Evolutionary conservation across 176 grass and related monocot genomes (phyloP), one percentile per base, ranked within the genome.

Genomic region (Miscanthus lutarioriparius): DNA sequence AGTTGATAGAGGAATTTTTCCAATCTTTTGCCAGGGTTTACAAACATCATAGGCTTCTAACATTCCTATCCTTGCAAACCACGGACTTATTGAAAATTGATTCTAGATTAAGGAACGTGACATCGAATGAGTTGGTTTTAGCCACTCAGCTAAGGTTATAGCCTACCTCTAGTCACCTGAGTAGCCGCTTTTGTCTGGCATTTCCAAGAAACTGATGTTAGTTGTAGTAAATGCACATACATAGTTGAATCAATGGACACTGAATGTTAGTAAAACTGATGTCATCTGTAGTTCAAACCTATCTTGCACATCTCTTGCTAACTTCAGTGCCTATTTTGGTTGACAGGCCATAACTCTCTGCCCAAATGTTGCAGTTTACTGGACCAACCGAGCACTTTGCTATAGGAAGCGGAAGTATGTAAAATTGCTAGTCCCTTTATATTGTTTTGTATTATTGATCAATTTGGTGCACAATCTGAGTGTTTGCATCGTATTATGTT

Each of bases 341-440:
- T 89, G 38, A 86, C 90, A 97, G 95, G 96, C 96, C 70, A 98
- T 98, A 53, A 82, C 80, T 62, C 88, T 95, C 10, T 92, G 91
- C 80, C 91, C 88, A 61, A 87, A 87, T 75, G 85, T 95, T 67
- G 83, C 91, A 14, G 85, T 93, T 28, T 98, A 93, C 71, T 95
- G 85, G 93, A 90, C 89, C 49, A 98, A 95, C 85, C 87, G 89
- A 76, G 93, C 92, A 61, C 86, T 98, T 47, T 98, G 92, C 85
- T 93, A 91, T 82, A 93, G 86, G 87, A 98, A 79, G 80, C 82
- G 87, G 56, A 98, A 88, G 95, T 97, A 6, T 23, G 95, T 82
- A 78, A 16, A 84, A 41, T 28, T 83, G 38, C 28, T 79, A 87
- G 48, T 80, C 76, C 27, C 40, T 74, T 89, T 91, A 67, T 6